Evolutionary conservation across 2,329 filamentous ascomycete genomes (phyloP).

Genomic region (Metarhizium anisopliae): DNA sequence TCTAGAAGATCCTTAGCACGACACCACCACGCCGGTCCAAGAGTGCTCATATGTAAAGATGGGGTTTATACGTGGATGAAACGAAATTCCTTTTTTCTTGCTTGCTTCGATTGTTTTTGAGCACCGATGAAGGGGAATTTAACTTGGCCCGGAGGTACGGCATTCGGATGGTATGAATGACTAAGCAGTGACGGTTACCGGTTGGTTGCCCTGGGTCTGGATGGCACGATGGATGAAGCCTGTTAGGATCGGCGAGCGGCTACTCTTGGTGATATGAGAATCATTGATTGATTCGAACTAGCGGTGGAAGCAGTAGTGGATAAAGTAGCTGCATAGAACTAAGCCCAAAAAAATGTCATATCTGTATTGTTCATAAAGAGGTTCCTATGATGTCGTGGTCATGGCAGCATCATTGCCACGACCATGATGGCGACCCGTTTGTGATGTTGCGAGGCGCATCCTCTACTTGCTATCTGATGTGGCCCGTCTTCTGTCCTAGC

Average conservation of each 20-base stretch:
- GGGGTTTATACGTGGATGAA: not conserved
- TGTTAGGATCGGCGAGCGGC: not conserved
- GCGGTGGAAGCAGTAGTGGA: not conserved
- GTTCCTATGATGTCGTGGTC: not conserved
- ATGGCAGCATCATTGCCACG: not conserved
- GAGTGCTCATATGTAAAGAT: slow-evolving; percentile 5
- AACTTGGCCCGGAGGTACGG: not conserved
- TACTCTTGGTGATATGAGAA: not conserved
- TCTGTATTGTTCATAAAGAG: not conserved
- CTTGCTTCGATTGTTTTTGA: not conserved
- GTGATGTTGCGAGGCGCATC: not conserved
- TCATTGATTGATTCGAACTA: not conserved
- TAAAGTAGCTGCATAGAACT: not conserved
- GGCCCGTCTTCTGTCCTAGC: not conserved
- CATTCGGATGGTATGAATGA: not conserved
- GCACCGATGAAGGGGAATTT: not conserved
- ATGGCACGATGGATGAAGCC: not conserved
- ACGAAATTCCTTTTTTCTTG: not conserved
- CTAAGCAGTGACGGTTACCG: not conserved
- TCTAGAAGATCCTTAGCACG: slow-evolving; percentile 19
- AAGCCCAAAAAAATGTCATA: not conserved
- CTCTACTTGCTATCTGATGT: not conserved
- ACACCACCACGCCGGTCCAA: slow-evolving; percentile 4
- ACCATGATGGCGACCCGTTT: not conserved
- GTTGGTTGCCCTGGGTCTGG: not conserved